These are phyloP conservation scores for Leptosphaerulina australis DNA, from an alignment of 2,329 filamentous ascomycete genomes.

Conservation along the genomic window DNA sequence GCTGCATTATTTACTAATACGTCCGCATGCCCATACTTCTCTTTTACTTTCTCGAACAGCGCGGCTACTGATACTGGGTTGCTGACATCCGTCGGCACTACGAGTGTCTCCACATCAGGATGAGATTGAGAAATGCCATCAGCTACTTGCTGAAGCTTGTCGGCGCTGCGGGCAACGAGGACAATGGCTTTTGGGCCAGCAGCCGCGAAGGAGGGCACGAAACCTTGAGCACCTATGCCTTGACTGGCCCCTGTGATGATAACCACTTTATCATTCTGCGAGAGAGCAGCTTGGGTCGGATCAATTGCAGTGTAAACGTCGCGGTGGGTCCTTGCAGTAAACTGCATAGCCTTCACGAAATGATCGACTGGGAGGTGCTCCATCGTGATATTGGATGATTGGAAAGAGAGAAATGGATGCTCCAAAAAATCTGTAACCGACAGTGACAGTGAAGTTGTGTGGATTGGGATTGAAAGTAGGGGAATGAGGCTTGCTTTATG, in stretches of 20 bases:
- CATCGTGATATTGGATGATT: slow-evolving; percentile 2
- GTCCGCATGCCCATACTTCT: slow-evolving; percentile 30
- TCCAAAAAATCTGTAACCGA: too few relatives aligned
- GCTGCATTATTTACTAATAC: slow-evolving; percentile 33
- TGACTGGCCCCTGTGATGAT: slow-evolving; percentile 53
- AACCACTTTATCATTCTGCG: slow-evolving; percentile 46
- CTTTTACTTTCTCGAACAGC: slow-evolving; percentile 29
- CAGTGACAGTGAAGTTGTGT: too few relatives aligned
- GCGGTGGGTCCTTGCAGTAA: slow-evolving; percentile 34
- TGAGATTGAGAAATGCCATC: slow-evolving; percentile 38
- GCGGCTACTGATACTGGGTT: slow-evolving; percentile 28
- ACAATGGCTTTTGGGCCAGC: slow-evolving; percentile 46
- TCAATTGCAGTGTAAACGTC: slow-evolving; percentile 51
- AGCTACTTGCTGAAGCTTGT: slow-evolving; percentile 35
- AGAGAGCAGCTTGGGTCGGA: slow-evolving; percentile 40
- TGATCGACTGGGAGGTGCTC: slow-evolving; percentile 25
- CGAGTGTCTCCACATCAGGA: slow-evolving; percentile 38
- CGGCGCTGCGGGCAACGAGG: slow-evolving; percentile 39
- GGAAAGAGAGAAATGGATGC: too few relatives aligned
- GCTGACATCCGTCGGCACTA: slow-evolving; percentile 39
- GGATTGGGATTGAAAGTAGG: too few relatives aligned
- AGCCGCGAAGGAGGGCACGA: slow-evolving; percentile 47
- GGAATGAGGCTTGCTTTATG: too few relatives aligned
- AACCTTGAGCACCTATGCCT: slow-evolving; percentile 46
- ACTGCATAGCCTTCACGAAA: slow-evolving; percentile 24